Evolutionary conservation across 2,329 filamentous ascomycete genomes (phyloP).

Genomic region (Exophiala oligosperma): DNA sequence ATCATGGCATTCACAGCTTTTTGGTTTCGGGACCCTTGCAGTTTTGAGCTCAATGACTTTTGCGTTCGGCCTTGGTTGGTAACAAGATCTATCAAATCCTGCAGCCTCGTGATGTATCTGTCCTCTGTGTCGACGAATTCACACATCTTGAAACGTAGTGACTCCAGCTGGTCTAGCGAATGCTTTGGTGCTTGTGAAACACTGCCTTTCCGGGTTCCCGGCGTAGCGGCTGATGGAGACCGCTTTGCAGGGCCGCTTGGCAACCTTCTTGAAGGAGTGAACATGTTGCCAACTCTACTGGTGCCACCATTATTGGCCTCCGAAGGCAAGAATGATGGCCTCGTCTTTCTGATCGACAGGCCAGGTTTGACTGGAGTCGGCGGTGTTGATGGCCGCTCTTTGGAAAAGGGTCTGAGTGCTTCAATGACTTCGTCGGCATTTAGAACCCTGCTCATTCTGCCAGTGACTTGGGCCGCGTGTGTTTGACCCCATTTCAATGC

Average conservation of each 20-base stretch:
- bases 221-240: constrained; percentile 25
- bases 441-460: constrained; percentile 79
- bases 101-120: constrained; percentile 85
- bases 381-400: constrained; percentile 26
- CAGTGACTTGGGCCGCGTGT: constrained; percentile 88
- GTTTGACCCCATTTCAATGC: constrained; percentile 57
- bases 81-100: constrained; percentile 77
- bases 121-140: constrained; percentile 93
- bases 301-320: constrained; percentile 12
- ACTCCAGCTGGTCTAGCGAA: constrained; percentile 84
- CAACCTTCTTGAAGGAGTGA: constrained; percentile 24
- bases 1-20: constrained; percentile 31
- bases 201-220: constrained; percentile 62
- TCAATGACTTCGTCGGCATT: constrained; percentile 71
- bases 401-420: constrained; percentile 54
- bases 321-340: constrained; percentile 26
- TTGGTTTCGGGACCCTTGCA: constrained; percentile 40
- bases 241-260: constrained; percentile 21
- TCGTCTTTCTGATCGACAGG: constrained; percentile 28
- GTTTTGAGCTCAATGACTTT: constrained; percentile 66
- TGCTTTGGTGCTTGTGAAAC: constrained; percentile 80
- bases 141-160: constrained; percentile 80
- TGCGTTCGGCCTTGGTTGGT: constrained; percentile 73
- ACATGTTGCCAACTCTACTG: constrained; percentile 9
- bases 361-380: constrained; percentile 12